Conservation (phyloP, 257 asterid species). For the Sherardia arvensis region DNA sequence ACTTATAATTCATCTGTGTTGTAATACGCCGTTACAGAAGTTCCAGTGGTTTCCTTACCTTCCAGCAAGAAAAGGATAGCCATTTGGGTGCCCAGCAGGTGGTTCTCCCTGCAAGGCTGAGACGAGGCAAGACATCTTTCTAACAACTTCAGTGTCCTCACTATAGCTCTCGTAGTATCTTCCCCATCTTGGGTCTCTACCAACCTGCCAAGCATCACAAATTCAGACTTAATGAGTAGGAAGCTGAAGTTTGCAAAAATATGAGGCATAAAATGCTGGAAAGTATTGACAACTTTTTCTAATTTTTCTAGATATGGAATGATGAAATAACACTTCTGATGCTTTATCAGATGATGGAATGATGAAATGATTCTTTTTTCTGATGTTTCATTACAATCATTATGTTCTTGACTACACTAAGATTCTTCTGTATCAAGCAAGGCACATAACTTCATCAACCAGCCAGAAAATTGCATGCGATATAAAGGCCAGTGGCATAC, state of each 20-base stretch:
- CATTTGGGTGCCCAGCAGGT: slow-evolving; percentile 74
- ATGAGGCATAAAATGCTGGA: background rate
- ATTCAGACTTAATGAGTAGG: background rate
- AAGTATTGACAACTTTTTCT: background rate
- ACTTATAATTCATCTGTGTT: background rate
- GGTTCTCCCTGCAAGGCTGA: slow-evolving; percentile 92
- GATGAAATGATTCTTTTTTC: background rate
- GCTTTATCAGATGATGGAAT: background rate
- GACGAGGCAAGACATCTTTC: slow-evolving; percentile 68
- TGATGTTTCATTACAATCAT: background rate
- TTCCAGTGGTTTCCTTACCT: slow-evolving; percentile 32
- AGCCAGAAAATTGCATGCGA: background rate
- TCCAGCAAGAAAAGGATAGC: slow-evolving; percentile 92
- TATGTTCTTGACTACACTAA: background rate
- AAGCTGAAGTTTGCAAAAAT: background rate
- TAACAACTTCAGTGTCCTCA: slow-evolving; percentile 73
- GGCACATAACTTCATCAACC: background rate
- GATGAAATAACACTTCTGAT: background rate
- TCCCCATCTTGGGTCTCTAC: slow-evolving; percentile 98
- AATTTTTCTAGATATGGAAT: background rate
- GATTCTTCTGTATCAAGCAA: background rate
- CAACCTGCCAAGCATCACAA: slow-evolving; percentile 42
- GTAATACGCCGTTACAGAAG: background rate
- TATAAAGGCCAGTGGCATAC: background rate
- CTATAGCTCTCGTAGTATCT: slow-evolving; percentile 85